These are phyloP conservation scores for Cladorrhinum samala DNA, from an alignment of 495 filamentous ascomycete genomes.

Conservation along the genomic window DNA sequence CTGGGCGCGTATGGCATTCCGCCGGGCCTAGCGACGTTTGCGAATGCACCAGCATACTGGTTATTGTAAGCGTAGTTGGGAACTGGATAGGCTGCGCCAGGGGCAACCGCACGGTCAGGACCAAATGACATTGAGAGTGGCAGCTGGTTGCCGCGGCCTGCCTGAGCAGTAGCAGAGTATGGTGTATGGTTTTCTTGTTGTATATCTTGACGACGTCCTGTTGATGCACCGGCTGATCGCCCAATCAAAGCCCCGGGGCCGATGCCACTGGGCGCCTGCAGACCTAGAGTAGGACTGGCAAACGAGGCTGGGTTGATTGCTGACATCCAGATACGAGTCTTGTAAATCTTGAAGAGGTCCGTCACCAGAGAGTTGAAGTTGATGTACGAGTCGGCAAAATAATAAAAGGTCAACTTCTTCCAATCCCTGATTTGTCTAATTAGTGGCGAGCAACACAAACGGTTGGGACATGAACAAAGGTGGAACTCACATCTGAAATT, in stretches of 20 bases:
- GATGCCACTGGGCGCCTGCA: conserved; percentile 60
- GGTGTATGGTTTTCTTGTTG: conserved; percentile 36
- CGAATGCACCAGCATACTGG: conserved; percentile 36
- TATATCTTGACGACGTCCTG: conserved; percentile 43
- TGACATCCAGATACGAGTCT: conserved; percentile 99
- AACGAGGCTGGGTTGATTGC: conserved; percentile 98
- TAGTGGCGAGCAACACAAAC: no score
- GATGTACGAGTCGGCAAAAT: conserved; percentile 96
- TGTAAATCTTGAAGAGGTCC: conserved; percentile 97
- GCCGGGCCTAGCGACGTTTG: conserved; percentile 30
- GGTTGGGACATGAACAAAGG: no score
- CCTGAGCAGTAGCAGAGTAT: conserved; percentile 30
- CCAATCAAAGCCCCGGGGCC: conserved; percentile 54
- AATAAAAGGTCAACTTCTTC: conserved; percentile 98
- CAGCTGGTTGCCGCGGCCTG: conserved; percentile 34
- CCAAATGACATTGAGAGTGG: conserved; percentile 31
- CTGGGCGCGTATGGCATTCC: conserved; percentile 27
- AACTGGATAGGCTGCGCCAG: conserved; percentile 29
- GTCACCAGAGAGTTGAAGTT: conserved; percentile 98
- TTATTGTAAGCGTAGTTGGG: conserved; percentile 37
- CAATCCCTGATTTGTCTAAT: no score
- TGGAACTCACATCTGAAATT: conserved; percentile 87
- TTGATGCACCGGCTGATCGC: conserved; percentile 26
- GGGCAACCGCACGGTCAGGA: conserved; percentile 30
- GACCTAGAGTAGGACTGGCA: conserved; percentile 68